Evolutionary conservation across 805 yeast genomes (phyloP), one percentile per base, ranked within the genome.

Genomic region (Pichia nanzhaoensis): DNA sequence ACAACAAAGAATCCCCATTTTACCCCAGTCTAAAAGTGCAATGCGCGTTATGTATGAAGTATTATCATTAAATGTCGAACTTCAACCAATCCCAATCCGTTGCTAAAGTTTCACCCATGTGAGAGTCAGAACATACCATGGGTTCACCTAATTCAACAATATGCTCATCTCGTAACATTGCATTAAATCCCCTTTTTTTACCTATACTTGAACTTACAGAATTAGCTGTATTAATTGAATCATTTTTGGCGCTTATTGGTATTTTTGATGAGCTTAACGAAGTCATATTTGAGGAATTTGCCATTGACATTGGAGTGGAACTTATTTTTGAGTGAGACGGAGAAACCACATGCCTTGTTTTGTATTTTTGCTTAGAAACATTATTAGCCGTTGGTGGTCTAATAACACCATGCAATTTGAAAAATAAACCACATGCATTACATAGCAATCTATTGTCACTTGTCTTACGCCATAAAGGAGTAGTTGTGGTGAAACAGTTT

Each of bases 391-490:
- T 24, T 14, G 50, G 55, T 20, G 67, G 66, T 44, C 67, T 54
- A 14, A 61, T 60, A 16, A 59, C 66, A 34, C 96, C 96, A 60
- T 90, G 97, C 32, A 90, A 72, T 67, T 90, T 90, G 54, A 87
- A 71, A 56, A 89, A 88, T 46, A 88, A 69, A 0, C 96, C 96
- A 69, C 96, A 88, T 2, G 97, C 97, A 66, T 90, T 90, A 61
- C 97, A 90, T 35, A 90, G 73, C 32, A 89, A 85, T 55, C 80
- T 77, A 24, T 90, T 91, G 20, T 85, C 80, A 53, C 87, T 95
- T 9, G 68, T 64, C 52, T 96, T 75, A 58, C 97, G 76, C 97
- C 97, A 90, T 16, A 90, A 70, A 1, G 97, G 97, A 2, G 97
- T 90, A 4, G 95, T 88, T 34, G 89, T 82, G 1, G 97, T 90